phyloP scores from a whole-genome alignment of 1,139 yeast species.

The Hyphopichia khmerensis region DNA sequence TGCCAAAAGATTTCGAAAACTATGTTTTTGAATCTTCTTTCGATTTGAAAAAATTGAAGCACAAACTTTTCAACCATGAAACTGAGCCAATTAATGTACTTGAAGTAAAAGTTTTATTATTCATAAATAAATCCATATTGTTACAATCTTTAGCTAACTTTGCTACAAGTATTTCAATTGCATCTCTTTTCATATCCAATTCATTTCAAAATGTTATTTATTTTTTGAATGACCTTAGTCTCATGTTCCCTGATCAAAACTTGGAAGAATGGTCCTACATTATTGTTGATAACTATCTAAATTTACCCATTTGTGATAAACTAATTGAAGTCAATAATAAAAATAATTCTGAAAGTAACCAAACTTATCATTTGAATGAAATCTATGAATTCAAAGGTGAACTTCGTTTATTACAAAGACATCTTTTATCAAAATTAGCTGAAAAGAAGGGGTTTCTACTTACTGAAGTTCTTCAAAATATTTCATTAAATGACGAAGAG shows the following conservation, averaged over 20 bases:
- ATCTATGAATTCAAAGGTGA: constrained; percentile 49
- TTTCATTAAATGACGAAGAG: constrained; percentile 13
- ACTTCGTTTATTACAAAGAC: constrained; percentile 42
- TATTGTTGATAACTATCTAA: constrained; percentile 30
- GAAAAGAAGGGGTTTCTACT: constrained; percentile 23
- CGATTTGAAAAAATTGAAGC: constrained; percentile 10
- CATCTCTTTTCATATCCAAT: constrained; percentile 31
- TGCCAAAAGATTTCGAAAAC: constrained; percentile 12
- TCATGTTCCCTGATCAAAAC: constrained; percentile 12
- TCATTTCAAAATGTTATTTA: constrained; percentile 30
- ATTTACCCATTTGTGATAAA: constrained; percentile 24
- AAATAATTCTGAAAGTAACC: constrained; percentile 10
- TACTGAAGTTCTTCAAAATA: constrained; percentile 22
- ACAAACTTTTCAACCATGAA: constrained; percentile 6
- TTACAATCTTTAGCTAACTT: constrained; percentile 28
- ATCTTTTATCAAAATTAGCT: constrained; percentile 40
- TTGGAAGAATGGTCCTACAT: constrained; percentile 30
- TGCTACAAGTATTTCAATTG: constrained; percentile 29
- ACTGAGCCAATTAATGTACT: constrained; percentile 22
- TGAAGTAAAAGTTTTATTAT: constrained; percentile 25
- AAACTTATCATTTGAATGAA: constrained; percentile 21
- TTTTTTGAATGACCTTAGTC: constrained; percentile 41
- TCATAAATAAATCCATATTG: constrained; percentile 25
- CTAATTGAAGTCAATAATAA: constrained; percentile 16
- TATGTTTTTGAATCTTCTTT: constrained; percentile 18